Conservation (phyloP, 257 asterid genomes). For the Plectranthus barbatus region DNA sequence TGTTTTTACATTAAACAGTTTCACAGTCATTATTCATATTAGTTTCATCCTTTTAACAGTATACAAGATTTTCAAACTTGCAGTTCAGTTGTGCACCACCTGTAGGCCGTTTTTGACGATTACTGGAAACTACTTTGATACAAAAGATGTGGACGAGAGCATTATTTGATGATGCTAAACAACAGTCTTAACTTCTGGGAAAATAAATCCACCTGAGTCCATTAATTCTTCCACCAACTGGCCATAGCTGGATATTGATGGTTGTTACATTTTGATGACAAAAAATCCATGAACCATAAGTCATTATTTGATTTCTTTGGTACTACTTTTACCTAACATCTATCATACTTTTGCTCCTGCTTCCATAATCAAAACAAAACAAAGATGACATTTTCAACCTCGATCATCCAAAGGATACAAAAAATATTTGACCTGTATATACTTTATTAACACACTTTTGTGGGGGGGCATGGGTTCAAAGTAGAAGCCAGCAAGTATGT, state of each 20-base stretch:
- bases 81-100: too few species aligned
- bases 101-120: too few species aligned
- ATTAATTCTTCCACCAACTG: neutral
- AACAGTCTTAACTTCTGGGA: neutral
- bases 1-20: neutral
- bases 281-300: neutral
- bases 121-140: slow-evolving; percentile 4
- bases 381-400: slow-evolving; percentile 6
- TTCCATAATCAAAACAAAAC: slow-evolving; percentile 9
- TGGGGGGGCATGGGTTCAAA: neutral
- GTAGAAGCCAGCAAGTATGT: slow-evolving; percentile 15
- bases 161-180: neutral
- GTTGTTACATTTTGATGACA: neutral
- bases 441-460: slow-evolving; percentile 1
- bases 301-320: neutral
- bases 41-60: neutral
- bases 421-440: slow-evolving; percentile 4
- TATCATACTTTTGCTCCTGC: slow-evolving; percentile 6
- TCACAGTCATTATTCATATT: slow-evolving; percentile 10
- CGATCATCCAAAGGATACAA: neutral
- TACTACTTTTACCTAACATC: slow-evolving; percentile 3
- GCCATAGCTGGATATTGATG: slow-evolving; percentile 1
- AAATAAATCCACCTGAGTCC: neutral
- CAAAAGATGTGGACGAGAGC: neutral
- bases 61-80: too few species aligned